Percentiles rank a stretch among this genome's conserved stretches.
Conservation (phyloP, 768 basidiomycete species). For the Pleurotus salmoneostramineus region DNA sequence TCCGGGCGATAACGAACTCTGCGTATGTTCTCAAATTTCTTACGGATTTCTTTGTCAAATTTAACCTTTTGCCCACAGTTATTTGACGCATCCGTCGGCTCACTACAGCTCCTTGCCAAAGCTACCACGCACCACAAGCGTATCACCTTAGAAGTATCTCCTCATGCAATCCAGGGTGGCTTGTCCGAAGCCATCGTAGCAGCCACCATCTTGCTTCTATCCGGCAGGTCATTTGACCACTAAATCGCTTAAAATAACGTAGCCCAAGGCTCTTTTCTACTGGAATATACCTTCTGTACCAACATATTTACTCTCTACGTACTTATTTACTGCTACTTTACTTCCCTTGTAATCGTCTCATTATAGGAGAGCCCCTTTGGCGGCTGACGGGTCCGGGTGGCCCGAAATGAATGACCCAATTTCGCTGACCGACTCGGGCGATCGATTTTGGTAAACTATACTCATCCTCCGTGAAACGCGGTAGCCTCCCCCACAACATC, state of each 20-base stretch:
- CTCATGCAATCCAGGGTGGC: conserved; percentile 49
- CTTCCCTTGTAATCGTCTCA: too few relatives aligned
- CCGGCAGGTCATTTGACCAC: conserved; percentile 31
- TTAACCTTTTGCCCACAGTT: conserved; percentile 30
- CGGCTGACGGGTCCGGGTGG: too few relatives aligned
- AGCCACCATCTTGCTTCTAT: conserved; percentile 52
- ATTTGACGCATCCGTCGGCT: conserved; percentile 33
- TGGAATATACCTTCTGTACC: too few relatives aligned
- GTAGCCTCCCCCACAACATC: neutral
- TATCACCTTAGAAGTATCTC: conserved; percentile 51
- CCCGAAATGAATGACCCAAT: too few relatives aligned
- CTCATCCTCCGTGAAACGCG: neutral
- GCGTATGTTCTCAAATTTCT: conserved; percentile 30
- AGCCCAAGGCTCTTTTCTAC: too few relatives aligned
- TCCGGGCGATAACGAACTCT: conserved; percentile 48
- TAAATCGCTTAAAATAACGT: too few relatives aligned
- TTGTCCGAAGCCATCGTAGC: conserved; percentile 49
- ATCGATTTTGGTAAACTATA: too few relatives aligned
- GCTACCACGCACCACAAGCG: conserved; percentile 42
- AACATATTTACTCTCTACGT: too few relatives aligned
- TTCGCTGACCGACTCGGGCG: too few relatives aligned
- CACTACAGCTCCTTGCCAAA: conserved; percentile 40
- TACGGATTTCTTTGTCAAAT: neutral
- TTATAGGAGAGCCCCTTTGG: too few relatives aligned
- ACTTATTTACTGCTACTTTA: too few relatives aligned